Base-by-base conservation (phyloP, 257 asterid species). In the Capsicum chinense region DNA sequence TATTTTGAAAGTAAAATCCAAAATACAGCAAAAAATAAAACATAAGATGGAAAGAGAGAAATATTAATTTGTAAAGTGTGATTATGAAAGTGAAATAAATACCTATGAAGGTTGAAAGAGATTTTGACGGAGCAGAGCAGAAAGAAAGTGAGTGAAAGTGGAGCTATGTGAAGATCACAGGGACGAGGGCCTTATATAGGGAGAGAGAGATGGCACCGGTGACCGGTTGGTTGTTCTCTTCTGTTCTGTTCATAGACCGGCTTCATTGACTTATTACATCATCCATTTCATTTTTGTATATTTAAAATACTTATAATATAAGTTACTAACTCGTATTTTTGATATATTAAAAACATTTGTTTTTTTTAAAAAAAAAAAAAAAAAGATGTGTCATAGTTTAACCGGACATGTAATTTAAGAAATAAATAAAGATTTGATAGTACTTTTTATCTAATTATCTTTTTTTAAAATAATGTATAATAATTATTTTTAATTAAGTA, bases 201-300 rank as follows among this genome's bases (percentile, higher is more conserved):
- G 33, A 26, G 33, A 26, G 33, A 69, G 17, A 69, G 79, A 39
- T 39, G 13, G 21, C 56, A 44, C 54, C 14, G 15, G 33, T 69
- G 79, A 69, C 56, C 56, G 56, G 33, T 8, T 14, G 54, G 78
- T 26, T 26, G 33, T 26, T 26, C 33, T 26, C 33, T 26, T 69
- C 76, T 68, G 6, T 37, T 69, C 26, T 39, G 26, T 71, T 44
- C 58, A 56, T 71, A 17, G 35, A 71, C 57, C 79, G 79, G 58
- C 79, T 44, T 71, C 47, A 44, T 71, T 71, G 79, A 70, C 79
- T 9, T 3, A 44, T 44, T 5, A 16, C 79, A 8, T 69, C 35
- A 37, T 44, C 17, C 9, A 47, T 71, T 70, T 44, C 16, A 44
- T 17, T 70, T 21, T 64, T 63, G 17, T 3, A 5, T 10, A 5